Percentiles rank a stretch among this genome's conserved stretches.
Evolutionary conservation across 352 stramenopile genomes (phyloP).

Genomic region (Blastocystis sp.): DNA sequence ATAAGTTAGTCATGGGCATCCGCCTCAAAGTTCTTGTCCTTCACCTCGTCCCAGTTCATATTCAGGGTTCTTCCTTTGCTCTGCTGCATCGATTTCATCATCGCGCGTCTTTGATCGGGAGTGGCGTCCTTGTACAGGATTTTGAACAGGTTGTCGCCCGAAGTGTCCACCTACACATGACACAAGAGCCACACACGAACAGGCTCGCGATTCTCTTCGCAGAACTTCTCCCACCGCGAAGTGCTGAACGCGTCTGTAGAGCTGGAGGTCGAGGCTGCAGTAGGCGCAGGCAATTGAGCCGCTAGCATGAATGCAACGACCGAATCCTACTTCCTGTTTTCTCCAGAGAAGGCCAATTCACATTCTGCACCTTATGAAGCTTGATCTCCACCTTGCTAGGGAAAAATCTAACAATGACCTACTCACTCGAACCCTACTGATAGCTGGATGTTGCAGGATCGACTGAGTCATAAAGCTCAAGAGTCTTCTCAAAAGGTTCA

Average conservation of each 20-base stretch:
- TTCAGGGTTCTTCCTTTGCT: slow-evolving; percentile 49
- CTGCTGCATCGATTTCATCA: slow-evolving; percentile 58
- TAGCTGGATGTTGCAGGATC: slow-evolving; percentile 45
- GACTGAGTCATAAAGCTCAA: slow-evolving; percentile 1
- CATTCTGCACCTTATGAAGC: slow-evolving; percentile 20
- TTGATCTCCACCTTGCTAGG: slow-evolving; percentile 58
- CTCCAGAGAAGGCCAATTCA: slow-evolving; percentile 43
- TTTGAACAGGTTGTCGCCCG: slow-evolving; percentile 48
- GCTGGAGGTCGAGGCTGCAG: neutral
- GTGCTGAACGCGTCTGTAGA: neutral
- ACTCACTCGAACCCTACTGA: neutral
- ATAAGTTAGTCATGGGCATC: slow-evolving; percentile 38
- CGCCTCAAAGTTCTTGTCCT: slow-evolving; percentile 60
- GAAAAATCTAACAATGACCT: neutral
- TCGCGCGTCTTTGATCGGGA: slow-evolving; percentile 8
- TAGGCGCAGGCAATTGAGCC: neutral
- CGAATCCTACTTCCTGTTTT: neutral
- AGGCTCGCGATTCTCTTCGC: slow-evolving; percentile 24
- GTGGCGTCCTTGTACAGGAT: slow-evolving; percentile 45
- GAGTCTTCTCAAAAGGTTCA: slow-evolving; percentile 46
- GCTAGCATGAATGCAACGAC: neutral
- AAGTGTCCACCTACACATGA: slow-evolving; percentile 25
- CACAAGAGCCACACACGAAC: neutral
- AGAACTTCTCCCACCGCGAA: slow-evolving; percentile 30
- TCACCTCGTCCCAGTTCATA: slow-evolving; percentile 62